Percentiles rank a stretch among this genome's conserved stretches.
These are phyloP conservation scores for Vanrija humicola DNA, from an alignment of 1,284 basidiomycete species.

Conservation along the genomic window DNA sequence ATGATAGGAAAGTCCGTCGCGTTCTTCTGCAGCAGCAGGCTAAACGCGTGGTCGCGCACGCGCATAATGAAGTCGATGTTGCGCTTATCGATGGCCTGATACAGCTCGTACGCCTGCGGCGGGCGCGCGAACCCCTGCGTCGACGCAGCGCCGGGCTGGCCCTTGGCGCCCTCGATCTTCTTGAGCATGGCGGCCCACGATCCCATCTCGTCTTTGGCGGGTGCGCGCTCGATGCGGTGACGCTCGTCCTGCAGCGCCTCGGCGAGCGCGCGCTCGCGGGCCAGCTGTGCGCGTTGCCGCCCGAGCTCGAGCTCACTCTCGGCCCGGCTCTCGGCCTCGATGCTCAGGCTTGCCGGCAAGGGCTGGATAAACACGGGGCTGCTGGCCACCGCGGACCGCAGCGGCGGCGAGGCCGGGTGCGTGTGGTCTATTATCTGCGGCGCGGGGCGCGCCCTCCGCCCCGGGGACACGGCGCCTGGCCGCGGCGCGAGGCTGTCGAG, in stretches of 20 bases:
- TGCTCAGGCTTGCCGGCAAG: slow-evolving; percentile 26
- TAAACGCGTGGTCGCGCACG: slow-evolving; percentile 47
- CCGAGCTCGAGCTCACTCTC: slow-evolving; percentile 43
- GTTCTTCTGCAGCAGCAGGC: slow-evolving; percentile 45
- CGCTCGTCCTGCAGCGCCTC: slow-evolving; percentile 46
- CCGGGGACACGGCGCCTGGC: background rate
- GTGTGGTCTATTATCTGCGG: background rate
- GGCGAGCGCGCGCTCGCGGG: slow-evolving; percentile 34
- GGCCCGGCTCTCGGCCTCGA: slow-evolving; percentile 28
- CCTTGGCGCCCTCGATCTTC: background rate
- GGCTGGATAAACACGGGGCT: slow-evolving; percentile 40
- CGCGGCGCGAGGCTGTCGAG: background rate
- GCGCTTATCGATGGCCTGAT: slow-evolving; percentile 47
- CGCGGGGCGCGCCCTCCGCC: background rate
- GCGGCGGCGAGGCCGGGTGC: background rate
- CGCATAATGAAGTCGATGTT: slow-evolving; percentile 48
- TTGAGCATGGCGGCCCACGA: slow-evolving; percentile 22
- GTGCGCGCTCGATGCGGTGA: slow-evolving; percentile 31
- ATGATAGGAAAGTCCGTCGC: slow-evolving; percentile 48
- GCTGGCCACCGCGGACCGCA: slow-evolving; percentile 14
- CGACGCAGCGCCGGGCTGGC: background rate
- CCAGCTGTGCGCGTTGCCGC: slow-evolving; percentile 29
- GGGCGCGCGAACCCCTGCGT: slow-evolving; percentile 28
- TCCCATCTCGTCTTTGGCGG: slow-evolving; percentile 25
- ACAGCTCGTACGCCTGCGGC: slow-evolving; percentile 49